phyloP scores from a whole-genome alignment of 2,329 filamentous ascomycete genomes.

The Neofusicoccum sp. region DNA sequence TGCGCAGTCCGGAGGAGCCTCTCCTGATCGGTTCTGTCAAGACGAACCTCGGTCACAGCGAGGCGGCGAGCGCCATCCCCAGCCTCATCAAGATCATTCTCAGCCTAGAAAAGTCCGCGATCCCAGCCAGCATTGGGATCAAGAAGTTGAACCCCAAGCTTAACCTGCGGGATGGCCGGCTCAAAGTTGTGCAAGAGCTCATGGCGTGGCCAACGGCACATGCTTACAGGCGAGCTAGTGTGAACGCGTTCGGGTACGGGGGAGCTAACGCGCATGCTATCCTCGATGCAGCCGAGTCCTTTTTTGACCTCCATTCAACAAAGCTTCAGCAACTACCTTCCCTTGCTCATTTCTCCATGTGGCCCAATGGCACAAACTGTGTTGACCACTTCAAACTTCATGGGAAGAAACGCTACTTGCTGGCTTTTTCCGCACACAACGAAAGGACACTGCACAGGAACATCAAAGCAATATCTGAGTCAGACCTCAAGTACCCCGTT shows the following conservation, averaged over 20 bases:
- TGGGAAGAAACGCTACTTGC: background rate
- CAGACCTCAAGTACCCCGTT: background rate
- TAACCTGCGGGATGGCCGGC: background rate
- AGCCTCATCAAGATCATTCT: constrained; percentile 30
- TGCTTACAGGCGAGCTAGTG: constrained; percentile 20
- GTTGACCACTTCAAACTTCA: no score
- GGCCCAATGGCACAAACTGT: no score
- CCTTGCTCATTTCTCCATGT: no score
- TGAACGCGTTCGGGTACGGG: constrained; percentile 27
- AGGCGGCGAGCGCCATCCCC: constrained; percentile 28
- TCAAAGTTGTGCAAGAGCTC: background rate
- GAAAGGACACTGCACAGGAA: constrained; percentile 11
- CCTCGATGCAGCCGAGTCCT: constrained; percentile 20
- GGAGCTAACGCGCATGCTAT: constrained; percentile 29
- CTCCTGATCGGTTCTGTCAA: constrained; percentile 22
- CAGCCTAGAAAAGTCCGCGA: constrained; percentile 25
- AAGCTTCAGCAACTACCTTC: background rate
- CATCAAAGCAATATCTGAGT: background rate
- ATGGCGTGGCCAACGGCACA: constrained; percentile 21
- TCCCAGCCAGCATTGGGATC: constrained; percentile 20
- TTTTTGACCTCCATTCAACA: background rate
- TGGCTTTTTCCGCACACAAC: constrained; percentile 24
- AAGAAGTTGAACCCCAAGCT: background rate
- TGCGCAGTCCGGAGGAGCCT: no score
- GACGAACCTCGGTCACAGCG: constrained; percentile 32